Percentiles rank a stretch among this genome's conserved stretches.
These are phyloP conservation scores for Ziziphus jujuba DNA, from an alignment of 306 rosid species.

Conservation along the genomic window DNA sequence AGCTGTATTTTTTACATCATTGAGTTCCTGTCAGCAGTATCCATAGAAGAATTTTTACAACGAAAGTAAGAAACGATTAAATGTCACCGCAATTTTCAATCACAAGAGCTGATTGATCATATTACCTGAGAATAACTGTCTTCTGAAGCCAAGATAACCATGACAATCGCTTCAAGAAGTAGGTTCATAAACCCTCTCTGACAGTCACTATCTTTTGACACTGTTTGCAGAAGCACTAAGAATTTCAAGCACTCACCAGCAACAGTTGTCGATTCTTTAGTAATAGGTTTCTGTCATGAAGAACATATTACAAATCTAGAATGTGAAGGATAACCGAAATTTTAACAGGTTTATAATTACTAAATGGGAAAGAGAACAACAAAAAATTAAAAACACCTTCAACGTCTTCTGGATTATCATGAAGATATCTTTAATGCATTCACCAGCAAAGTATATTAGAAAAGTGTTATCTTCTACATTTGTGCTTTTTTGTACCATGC, in stretches of 20 bases:
- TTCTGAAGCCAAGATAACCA: constrained; percentile 65
- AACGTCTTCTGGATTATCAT: constrained; percentile 51
- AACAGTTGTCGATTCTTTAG: constrained; percentile 65
- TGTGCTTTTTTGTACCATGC: constrained; percentile 55
- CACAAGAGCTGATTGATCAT: constrained; percentile 21
- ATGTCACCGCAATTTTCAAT: not conserved
- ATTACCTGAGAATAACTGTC: constrained; percentile 64
- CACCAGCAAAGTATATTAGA: constrained; percentile 71
- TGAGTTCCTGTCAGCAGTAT: constrained; percentile 58
- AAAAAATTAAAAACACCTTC: constrained; percentile 50
- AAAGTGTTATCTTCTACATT: constrained; percentile 54
- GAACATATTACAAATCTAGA: constrained; percentile 31
- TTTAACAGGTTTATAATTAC: constrained; percentile 13
- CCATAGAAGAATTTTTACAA: constrained; percentile 18
- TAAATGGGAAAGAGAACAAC: not conserved
- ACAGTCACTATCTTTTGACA: constrained; percentile 52
- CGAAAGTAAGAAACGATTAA: constrained; percentile 8
- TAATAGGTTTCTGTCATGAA: constrained; percentile 63
- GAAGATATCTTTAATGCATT: constrained; percentile 59
- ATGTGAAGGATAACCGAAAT: constrained; percentile 19
- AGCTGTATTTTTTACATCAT: constrained; percentile 66
- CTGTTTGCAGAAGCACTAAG: constrained; percentile 73
- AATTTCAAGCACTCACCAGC: constrained; percentile 77
- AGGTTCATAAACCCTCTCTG: constrained; percentile 68
- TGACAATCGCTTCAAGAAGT: constrained; percentile 71